These are phyloP conservation scores for Trypanosoma theileri DNA, from an alignment of 208 protist genomes.

Conservation along the genomic window DNA sequence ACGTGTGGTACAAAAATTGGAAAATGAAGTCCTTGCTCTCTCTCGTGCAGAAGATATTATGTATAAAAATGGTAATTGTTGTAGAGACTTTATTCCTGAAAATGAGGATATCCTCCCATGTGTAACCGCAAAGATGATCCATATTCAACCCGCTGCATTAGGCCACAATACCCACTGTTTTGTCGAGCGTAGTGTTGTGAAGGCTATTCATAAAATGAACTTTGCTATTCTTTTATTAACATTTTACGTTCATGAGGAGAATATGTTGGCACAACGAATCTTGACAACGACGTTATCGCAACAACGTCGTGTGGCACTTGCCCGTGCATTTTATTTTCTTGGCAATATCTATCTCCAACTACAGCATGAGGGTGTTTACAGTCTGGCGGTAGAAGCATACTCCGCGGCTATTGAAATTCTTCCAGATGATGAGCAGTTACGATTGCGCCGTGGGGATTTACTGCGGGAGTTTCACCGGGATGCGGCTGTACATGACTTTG, in stretches of 20 bases:
- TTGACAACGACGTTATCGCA: neutral
- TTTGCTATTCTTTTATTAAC: slow-evolving; percentile 43
- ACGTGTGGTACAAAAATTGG: neutral
- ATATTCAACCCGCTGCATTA: slow-evolving; percentile 3
- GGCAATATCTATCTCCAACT: slow-evolving; percentile 10
- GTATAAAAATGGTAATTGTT: neutral
- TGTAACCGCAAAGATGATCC: neutral
- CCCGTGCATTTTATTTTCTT: slow-evolving; percentile 1
- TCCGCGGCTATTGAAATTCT: slow-evolving; percentile 24
- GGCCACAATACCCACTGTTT: neutral
- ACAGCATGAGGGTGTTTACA: neutral
- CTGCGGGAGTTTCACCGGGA: neutral
- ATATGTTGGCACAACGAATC: slow-evolving; percentile 16
- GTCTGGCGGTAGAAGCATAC: slow-evolving; percentile 1
- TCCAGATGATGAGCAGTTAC: slow-evolving; percentile 15
- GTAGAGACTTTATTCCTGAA: neutral
- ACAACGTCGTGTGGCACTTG: neutral
- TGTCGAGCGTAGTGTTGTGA: slow-evolving; percentile 30
- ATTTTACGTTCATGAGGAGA: slow-evolving; percentile 34
- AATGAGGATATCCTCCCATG: neutral
- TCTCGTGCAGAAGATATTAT: neutral
- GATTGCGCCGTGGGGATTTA: slow-evolving; percentile 21
- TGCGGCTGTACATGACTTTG: slow-evolving; percentile 19
- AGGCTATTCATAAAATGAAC: slow-evolving; percentile 51
- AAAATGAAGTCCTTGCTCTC: neutral